Conservation (phyloP, 768 basidiomycete genomes). For the Xerocomellus amylosporus region DNA sequence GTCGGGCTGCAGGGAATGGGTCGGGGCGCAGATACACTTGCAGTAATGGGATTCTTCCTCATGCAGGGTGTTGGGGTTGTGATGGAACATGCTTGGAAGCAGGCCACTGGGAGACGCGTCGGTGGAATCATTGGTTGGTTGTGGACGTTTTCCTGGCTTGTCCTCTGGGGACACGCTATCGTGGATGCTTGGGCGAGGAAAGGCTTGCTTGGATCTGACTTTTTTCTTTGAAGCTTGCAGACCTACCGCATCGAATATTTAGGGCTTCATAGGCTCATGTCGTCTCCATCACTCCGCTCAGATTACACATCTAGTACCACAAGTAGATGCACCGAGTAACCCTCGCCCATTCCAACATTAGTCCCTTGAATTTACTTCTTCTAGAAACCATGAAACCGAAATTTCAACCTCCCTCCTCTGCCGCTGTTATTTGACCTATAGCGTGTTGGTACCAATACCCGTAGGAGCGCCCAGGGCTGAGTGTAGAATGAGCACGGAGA, state of each 20-base stretch:
- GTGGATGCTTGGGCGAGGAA: constrained; percentile 41
- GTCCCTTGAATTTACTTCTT: not conserved
- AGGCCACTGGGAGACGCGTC: constrained; percentile 43
- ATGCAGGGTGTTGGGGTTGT: constrained; percentile 52
- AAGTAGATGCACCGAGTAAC: not conserved
- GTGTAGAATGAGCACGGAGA: too few relatives aligned
- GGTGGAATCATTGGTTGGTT: constrained; percentile 47
- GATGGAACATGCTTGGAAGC: constrained; percentile 48
- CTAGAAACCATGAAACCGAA: not conserved
- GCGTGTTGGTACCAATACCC: too few relatives aligned
- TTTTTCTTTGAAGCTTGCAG: constrained; percentile 15
- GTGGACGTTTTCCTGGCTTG: constrained; percentile 51
- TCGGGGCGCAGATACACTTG: constrained; percentile 44
- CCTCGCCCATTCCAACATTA: too few relatives aligned
- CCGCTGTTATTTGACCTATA: too few relatives aligned
- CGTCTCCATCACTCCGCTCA: not conserved
- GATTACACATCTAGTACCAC: not conserved
- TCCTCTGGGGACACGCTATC: constrained; percentile 46
- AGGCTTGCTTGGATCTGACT: constrained; percentile 19
- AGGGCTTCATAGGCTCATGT: not conserved
- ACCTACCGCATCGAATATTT: constrained; percentile 15
- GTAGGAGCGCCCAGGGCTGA: too few relatives aligned
- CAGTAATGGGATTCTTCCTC: constrained; percentile 52
- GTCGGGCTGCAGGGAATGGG: constrained; percentile 58
- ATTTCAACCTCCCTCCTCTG: too few relatives aligned